A percentile compares a stretch with the other conserved stretches of the same genome.
Evolutionary conservation across 2,329 filamentous ascomycete genomes (phyloP).

Genomic region (Alternaria angustiovoidea): DNA sequence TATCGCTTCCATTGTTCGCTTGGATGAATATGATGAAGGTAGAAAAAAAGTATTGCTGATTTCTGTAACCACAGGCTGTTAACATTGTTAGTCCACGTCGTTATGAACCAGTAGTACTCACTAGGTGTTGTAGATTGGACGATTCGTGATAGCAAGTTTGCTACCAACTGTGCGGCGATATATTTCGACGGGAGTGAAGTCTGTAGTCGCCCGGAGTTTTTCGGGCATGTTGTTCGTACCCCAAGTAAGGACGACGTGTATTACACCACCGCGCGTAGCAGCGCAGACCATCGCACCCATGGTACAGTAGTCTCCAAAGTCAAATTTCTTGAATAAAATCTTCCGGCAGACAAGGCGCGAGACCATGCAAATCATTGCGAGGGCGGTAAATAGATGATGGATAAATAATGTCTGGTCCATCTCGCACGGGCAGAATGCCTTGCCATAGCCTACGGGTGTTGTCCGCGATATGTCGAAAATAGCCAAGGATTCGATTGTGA

Average conservation of each 20-base stretch:
- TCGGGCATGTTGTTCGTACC: background rate
- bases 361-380: background rate
- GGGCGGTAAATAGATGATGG: background rate
- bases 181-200: background rate
- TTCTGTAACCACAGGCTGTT: background rate
- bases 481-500: background rate
- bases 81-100: background rate
- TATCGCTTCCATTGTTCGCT: background rate
- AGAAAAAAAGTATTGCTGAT: background rate
- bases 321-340: background rate
- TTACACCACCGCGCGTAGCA: background rate
- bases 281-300: background rate
- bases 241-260: background rate
- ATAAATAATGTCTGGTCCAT: background rate
- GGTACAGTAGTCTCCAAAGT: background rate
- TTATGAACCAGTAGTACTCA: background rate
- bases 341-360: background rate
- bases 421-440: background rate
- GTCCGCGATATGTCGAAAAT: background rate
- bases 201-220: background rate
- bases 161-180: background rate
- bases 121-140: background rate
- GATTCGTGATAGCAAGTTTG: background rate
- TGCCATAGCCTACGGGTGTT: background rate
- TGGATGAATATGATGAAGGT: background rate